Evolutionary conservation across 495 filamentous ascomycete genomes (phyloP).

Genomic region (Xylaria sp.): DNA sequence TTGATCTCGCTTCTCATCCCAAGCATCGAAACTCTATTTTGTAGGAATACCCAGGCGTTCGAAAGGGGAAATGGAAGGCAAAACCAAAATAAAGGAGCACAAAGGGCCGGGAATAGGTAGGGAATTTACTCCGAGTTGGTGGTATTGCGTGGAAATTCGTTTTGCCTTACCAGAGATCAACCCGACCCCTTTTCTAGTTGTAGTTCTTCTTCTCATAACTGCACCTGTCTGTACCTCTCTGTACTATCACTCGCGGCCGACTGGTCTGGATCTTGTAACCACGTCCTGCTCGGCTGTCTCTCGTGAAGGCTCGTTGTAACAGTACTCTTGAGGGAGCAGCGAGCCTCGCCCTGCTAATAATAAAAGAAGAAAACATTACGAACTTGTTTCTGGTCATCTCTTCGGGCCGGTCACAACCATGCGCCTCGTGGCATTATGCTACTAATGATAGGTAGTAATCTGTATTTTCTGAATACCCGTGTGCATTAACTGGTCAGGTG

Average conservation of each 20-base stretch:
- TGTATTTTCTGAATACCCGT: not conserved
- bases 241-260: slow-evolving; percentile 10
- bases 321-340: not conserved
- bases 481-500: slow-evolving; percentile 1
- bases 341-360: not conserved
- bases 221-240: slow-evolving; percentile 11
- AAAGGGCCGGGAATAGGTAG: not conserved
- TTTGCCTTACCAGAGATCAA: not conserved
- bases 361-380: not conserved
- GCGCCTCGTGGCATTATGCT: not conserved
- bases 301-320: not conserved
- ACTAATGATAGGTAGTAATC: not conserved
- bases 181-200: not conserved
- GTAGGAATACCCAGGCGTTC: slow-evolving; percentile 29
- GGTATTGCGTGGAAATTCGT: slow-evolving; percentile 7
- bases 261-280: not conserved
- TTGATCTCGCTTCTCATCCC: not conserved
- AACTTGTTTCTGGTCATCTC: not conserved
- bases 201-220: slow-evolving; percentile 3
- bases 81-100: not conserved
- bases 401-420: not conserved
- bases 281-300: not conserved
- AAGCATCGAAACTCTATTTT: slow-evolving; percentile 2
- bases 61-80: slow-evolving; percentile 8
- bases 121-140: not conserved